phyloP scores from a whole-genome alignment of 805 yeast species.

The Ogataea ganodermae region DNA sequence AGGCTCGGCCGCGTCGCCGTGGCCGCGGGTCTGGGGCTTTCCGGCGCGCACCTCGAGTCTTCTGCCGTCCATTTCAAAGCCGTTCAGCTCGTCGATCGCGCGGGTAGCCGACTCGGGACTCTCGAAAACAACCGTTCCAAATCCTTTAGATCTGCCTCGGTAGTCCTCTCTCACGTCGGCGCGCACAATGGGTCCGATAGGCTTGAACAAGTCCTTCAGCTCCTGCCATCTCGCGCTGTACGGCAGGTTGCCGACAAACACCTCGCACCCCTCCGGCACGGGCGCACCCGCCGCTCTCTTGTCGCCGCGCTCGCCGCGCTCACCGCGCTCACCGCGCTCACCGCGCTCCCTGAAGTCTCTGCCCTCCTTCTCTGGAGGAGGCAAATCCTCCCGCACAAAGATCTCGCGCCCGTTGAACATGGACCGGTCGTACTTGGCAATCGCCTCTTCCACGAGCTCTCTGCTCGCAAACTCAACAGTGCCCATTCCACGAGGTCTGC shows the following conservation, averaged over 20 bases:
- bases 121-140: constrained; percentile 76
- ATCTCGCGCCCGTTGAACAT: constrained; percentile 72
- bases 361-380: constrained; percentile 58
- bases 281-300: constrained; percentile 10
- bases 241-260: constrained; percentile 82
- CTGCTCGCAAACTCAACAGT: constrained; percentile 77
- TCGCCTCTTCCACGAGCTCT: constrained; percentile 71
- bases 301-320: constrained; percentile 13
- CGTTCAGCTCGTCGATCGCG: constrained; percentile 72
- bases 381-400: constrained; percentile 88
- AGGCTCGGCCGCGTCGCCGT: constrained; percentile 8
- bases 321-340: constrained; percentile 20
- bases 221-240: constrained; percentile 82
- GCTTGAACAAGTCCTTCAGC: constrained; percentile 79
- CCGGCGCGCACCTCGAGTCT: constrained; percentile 80
- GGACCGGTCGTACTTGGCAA: constrained; percentile 65
- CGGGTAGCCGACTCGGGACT: constrained; percentile 65
- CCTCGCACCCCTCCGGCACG: constrained; percentile 45
- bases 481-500: constrained; percentile 87
- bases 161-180: constrained; percentile 74
- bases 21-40: constrained; percentile 23
- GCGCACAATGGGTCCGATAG: constrained; percentile 73
- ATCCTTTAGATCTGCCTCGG: constrained; percentile 81
- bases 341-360: constrained; percentile 30
- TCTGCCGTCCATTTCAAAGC: constrained; percentile 75